These are phyloP conservation scores for Aureobasidium sp. DNA, from an alignment of 2,329 filamentous ascomycete species.

Conservation along the genomic window DNA sequence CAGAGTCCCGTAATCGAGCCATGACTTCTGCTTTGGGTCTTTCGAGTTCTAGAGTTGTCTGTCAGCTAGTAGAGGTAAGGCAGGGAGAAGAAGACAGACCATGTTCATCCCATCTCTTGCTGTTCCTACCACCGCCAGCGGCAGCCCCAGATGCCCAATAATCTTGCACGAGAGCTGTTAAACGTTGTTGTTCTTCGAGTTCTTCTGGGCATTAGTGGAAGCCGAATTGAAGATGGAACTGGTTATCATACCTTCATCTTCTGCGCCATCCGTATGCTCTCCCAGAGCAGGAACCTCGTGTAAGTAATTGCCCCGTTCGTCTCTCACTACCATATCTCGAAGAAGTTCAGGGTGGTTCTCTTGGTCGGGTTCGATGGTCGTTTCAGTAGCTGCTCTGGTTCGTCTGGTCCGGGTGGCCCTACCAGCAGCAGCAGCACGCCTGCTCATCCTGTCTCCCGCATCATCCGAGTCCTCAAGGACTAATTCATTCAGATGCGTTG, in stretches of 20 bases:
- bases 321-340: slow-evolving; percentile 11
- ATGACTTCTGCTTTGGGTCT: slow-evolving; percentile 10
- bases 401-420: background rate
- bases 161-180: slow-evolving; percentile 10
- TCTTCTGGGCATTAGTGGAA: background rate
- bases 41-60: background rate
- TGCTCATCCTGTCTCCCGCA: background rate
- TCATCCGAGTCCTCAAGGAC: slow-evolving; percentile 13
- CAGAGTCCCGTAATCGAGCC: slow-evolving; percentile 7
- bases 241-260: slow-evolving; percentile 2
- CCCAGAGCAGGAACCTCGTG: slow-evolving; percentile 1
- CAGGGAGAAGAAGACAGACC: background rate
- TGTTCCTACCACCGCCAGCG: background rate
- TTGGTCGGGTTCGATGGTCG: slow-evolving; percentile 2
- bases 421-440: background rate
- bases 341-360: background rate
- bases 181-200: slow-evolving; percentile 2
- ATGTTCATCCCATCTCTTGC: slow-evolving; percentile 9
- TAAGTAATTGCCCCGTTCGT: slow-evolving; percentile 9
- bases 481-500: background rate
- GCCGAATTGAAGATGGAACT: background rate
- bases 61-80: background rate
- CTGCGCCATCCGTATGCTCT: background rate
- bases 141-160: slow-evolving; percentile 10
- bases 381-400: slow-evolving; percentile 6